Conservation (phyloP, 768 basidiomycete genomes). For the Hydnomerulius pinastri region DNA sequence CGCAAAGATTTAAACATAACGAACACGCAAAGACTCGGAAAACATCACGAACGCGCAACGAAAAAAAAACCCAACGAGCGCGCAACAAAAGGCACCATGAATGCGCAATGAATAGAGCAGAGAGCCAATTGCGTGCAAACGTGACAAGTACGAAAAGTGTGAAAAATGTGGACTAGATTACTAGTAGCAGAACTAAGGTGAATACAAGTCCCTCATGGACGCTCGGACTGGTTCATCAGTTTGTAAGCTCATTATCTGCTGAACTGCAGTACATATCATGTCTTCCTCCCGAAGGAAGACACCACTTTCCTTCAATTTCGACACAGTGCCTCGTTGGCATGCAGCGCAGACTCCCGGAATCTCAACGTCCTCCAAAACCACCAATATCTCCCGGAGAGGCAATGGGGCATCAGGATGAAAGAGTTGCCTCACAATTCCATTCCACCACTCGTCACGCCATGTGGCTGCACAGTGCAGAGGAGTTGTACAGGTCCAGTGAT, state of each 20-base stretch:
- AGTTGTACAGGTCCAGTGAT: neutral
- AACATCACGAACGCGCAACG: too few relatives aligned
- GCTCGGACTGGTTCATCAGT: neutral
- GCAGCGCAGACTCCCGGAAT: neutral
- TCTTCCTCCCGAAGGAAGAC: neutral
- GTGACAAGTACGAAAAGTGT: too few relatives aligned
- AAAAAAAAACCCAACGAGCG: too few relatives aligned
- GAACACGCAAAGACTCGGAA: too few relatives aligned
- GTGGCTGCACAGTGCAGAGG: neutral
- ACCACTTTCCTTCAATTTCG: neutral
- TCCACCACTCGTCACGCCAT: constrained; percentile 15
- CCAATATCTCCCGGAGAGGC: neutral
- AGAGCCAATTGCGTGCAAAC: too few relatives aligned
- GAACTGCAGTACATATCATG: neutral
- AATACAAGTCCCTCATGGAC: too few relatives aligned
- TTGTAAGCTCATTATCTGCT: neutral
- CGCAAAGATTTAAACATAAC: too few relatives aligned
- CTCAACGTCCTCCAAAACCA: neutral
- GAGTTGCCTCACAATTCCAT: neutral
- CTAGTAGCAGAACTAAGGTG: too few relatives aligned
- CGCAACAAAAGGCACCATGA: too few relatives aligned
- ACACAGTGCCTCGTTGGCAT: neutral
- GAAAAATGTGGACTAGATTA: too few relatives aligned
- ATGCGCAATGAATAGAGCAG: too few relatives aligned
- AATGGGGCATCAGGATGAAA: constrained; percentile 4